phyloP scores from a whole-genome alignment of 148 eudicot genomes.

The Agrostemma githago region DNA sequence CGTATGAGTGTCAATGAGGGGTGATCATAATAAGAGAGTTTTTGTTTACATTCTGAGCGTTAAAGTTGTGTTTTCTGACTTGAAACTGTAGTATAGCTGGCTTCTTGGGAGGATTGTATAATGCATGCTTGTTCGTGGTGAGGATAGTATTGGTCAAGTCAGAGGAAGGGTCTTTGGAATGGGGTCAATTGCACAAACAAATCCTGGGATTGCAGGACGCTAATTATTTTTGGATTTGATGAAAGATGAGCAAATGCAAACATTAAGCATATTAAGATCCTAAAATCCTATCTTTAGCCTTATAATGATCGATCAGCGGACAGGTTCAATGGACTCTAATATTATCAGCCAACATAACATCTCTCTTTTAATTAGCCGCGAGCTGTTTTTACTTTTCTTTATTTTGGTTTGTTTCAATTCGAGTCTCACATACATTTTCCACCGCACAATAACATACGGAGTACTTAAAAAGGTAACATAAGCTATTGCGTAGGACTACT shows the following conservation, averaged over 20 bases:
- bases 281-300: neutral
- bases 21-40: too few species aligned
- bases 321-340: neutral
- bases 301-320: neutral
- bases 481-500: neutral
- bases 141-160: too few species aligned
- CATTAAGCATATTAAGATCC: neutral
- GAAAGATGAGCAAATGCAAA: too few species aligned
- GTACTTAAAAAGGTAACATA: neutral
- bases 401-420: neutral
- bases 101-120: neutral
- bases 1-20: too few species aligned
- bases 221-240: too few species aligned
- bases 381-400: too few species aligned
- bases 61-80: too few species aligned
- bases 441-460: neutral
- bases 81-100: neutral
- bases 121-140: neutral
- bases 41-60: too few species aligned
- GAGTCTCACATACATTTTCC: neutral
- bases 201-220: neutral
- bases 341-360: neutral
- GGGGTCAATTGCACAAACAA: neutral
- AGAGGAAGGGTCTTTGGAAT: too few species aligned
- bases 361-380: neutral